These are phyloP conservation scores for Thelonectria blattea DNA, from an alignment of 2,329 filamentous ascomycete genomes.

Conservation along the genomic window DNA sequence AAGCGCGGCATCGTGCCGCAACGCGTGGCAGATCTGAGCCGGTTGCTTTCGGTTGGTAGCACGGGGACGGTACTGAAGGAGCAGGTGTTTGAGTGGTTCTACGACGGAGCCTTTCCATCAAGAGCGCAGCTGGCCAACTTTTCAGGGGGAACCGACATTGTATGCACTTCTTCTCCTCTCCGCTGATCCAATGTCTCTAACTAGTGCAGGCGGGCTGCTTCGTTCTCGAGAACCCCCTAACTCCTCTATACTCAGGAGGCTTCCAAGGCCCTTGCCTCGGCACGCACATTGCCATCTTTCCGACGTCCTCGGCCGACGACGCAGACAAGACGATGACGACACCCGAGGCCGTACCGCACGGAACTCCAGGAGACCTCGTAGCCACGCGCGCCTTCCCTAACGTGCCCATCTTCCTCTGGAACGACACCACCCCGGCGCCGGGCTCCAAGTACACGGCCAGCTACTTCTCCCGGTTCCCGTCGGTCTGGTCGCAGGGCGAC, in stretches of 20 bases:
- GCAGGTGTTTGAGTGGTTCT: slow-evolving; percentile 78
- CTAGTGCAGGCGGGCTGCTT: slow-evolving; percentile 60
- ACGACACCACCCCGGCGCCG: slow-evolving; percentile 54
- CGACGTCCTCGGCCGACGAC: slow-evolving; percentile 54
- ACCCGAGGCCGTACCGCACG: slow-evolving; percentile 56
- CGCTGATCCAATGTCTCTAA: neutral
- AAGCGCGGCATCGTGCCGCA: slow-evolving; percentile 68
- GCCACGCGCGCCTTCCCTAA: slow-evolving; percentile 75
- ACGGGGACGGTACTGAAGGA: slow-evolving; percentile 86
- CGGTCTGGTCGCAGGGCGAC: slow-evolving; percentile 84
- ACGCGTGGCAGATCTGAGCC: slow-evolving; percentile 66
- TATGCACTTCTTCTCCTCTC: slow-evolving; percentile 42
- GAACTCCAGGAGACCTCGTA: slow-evolving; percentile 77
- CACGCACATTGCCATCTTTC: slow-evolving; percentile 63
- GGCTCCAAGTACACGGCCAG: slow-evolving; percentile 64
- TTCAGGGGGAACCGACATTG: slow-evolving; percentile 79
- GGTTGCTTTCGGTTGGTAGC: slow-evolving; percentile 66
- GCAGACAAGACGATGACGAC: slow-evolving; percentile 46
- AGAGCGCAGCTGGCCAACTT: slow-evolving; percentile 74
- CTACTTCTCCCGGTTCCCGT: slow-evolving; percentile 67
- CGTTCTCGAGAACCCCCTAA: slow-evolving; percentile 69
- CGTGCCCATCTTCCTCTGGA: slow-evolving; percentile 72
- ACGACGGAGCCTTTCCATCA: slow-evolving; percentile 73
- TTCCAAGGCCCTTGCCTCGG: slow-evolving; percentile 58
- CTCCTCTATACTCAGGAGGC: slow-evolving; percentile 67